Base-by-base conservation (phyloP, 2,329 filamentous ascomycete genomes). In the Lasiodiplodia sp. region DNA sequence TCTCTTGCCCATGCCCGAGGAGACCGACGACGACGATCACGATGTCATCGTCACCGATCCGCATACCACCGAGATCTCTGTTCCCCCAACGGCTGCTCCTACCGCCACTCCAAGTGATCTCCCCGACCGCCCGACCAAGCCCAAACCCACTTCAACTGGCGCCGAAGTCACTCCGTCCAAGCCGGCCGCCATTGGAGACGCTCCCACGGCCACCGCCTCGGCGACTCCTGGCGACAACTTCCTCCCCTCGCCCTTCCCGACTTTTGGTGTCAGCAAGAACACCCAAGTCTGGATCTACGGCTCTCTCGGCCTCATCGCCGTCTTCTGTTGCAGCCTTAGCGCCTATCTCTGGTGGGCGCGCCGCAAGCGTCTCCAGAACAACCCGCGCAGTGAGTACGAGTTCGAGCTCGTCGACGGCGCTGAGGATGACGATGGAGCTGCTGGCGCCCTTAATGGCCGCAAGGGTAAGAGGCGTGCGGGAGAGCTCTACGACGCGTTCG, bases 401-500 rank as follows among this genome's bases (percentile, higher is more conserved):
- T 99, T 99, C 73, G 94, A 97, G 81, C 90, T 97, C 71, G 86
- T 99, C 58, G 91, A 96, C 74, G 91, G 94, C 68, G 91, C 93
- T 23, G 94, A 97, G 34, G 79, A 80, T 34, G 75, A 77, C 37
- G 86, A 34, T 74, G 69, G 81, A 78, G 63, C 83, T 83, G 78
- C 86, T 82, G 81, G 81, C 69, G 72, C 79, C 73, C 69, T 80
- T 25, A 74, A 81, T 21, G 76, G 77, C 23, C 71, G 76, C 79
- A 79, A 69, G 80, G 84, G 82, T 21, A 83, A 84, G 68, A 85
- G 87, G 72, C 84, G 93, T 23, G 96, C 93, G 2, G 94, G 95
- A 34, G 95, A 98, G 82, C 83, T 99, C 55, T 99, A 99, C 79
- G 96, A 99, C 83, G 96, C 96, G 4, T 99, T 99, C 85, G 96